These are phyloP conservation scores for Hypoxylon sp. DNA, from an alignment of 2,329 filamentous ascomycete genomes.

Conservation along the genomic window DNA sequence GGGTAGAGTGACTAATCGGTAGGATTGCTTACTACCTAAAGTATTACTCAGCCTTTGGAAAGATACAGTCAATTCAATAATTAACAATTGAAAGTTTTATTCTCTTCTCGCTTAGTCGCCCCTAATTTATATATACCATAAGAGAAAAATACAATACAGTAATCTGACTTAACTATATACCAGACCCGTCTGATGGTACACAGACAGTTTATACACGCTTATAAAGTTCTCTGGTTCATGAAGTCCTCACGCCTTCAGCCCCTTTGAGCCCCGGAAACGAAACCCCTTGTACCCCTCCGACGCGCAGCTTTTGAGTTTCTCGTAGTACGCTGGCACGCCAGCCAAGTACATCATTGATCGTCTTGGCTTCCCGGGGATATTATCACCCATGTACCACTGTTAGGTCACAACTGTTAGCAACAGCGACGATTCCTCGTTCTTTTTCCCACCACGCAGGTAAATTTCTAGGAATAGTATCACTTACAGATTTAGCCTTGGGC, in stretches of 20 bases:
- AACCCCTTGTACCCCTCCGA: slow-evolving; percentile 35
- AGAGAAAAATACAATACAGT: background rate
- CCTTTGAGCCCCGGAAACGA: slow-evolving; percentile 29
- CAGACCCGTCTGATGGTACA: background rate
- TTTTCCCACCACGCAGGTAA: background rate
- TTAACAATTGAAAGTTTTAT: too few species aligned
- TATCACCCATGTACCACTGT: slow-evolving; percentile 55
- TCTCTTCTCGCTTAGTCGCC: too few species aligned
- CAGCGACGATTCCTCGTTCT: too few species aligned
- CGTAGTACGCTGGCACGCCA: slow-evolving; percentile 42
- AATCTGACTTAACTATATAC: background rate
- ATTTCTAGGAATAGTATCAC: slow-evolving; percentile 1
- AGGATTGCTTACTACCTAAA: too few species aligned
- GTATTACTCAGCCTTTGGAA: too few species aligned
- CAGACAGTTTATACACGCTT: background rate
- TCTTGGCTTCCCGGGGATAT: slow-evolving; percentile 55
- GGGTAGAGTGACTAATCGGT: too few species aligned
- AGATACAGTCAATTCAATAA: too few species aligned
- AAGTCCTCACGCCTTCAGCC: slow-evolving; percentile 21
- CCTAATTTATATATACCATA: too few species aligned
- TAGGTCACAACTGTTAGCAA: slow-evolving; percentile 13
- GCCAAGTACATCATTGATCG: slow-evolving; percentile 53
- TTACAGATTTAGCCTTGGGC: slow-evolving; percentile 50
- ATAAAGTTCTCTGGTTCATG: background rate
- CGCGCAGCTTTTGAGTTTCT: slow-evolving; percentile 22